phyloP scores from a whole-genome alignment of 1,284 basidiomycete species.

The Meira miltonrushii region DNA sequence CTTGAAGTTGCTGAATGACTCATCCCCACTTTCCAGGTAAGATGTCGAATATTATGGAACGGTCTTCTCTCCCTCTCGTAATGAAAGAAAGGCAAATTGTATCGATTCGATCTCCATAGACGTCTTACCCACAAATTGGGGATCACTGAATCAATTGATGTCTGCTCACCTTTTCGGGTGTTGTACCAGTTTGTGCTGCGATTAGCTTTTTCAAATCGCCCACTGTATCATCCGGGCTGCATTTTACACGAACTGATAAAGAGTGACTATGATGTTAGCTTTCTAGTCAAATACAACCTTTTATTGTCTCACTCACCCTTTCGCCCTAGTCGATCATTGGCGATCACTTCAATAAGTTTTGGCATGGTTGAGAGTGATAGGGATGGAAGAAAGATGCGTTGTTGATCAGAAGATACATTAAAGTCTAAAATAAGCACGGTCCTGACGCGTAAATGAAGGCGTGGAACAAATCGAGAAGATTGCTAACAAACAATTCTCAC shows the following conservation, averaged over 20 bases:
- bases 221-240: conserved; percentile 79
- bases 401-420: too few species aligned
- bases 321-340: conserved; percentile 90
- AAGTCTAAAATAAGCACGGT: too few species aligned
- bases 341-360: conserved; percentile 71
- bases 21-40: too few species aligned
- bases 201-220: conserved; percentile 95
- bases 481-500: background rate
- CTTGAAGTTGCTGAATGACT: too few species aligned
- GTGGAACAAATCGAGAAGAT: background rate
- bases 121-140: too few species aligned
- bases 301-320: conserved; percentile 65
- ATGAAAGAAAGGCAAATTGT: too few species aligned
- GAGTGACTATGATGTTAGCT: background rate
- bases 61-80: too few species aligned
- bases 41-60: too few species aligned
- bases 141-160: background rate
- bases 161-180: conserved; percentile 55
- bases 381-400: too few species aligned
- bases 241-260: conserved; percentile 46
- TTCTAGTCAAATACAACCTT: background rate
- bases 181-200: conserved; percentile 89
- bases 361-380: conserved; percentile 22
- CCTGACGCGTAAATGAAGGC: background rate
- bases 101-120: too few species aligned